Percentiles rank a stretch among this genome's conserved stretches.
Evolutionary conservation across 2,329 filamentous ascomycete species (phyloP).

Genomic region (Talaromyces sp.): DNA sequence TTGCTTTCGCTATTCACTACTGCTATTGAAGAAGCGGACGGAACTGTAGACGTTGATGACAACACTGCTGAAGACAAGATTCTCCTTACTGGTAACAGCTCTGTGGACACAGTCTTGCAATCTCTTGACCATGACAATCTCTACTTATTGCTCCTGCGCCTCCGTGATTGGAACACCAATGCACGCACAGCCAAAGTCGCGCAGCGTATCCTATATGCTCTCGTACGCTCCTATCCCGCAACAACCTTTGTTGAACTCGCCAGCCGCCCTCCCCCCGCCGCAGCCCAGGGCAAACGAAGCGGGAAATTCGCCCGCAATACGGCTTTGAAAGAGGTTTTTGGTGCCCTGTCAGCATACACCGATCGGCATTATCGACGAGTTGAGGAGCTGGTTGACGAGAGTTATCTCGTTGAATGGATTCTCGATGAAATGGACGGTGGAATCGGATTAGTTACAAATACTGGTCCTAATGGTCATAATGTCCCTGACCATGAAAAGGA

Average conservation of each 20-base stretch:
- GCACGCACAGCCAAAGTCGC: constrained; percentile 79
- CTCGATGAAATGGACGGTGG: constrained; percentile 83
- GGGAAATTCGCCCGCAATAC: constrained; percentile 34
- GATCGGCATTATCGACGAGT: constrained; percentile 87
- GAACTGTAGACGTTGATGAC: constrained; percentile 33
- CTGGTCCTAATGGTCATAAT: constrained; percentile 16
- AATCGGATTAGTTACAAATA: constrained; percentile 36
- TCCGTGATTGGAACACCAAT: constrained; percentile 98
- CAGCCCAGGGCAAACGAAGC: constrained; percentile 9
- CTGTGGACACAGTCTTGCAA: constrained; percentile 79
- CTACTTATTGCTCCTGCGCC: constrained; percentile 71
- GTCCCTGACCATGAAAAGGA: constrained; percentile 29
- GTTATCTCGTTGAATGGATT: constrained; percentile 90
- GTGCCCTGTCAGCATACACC: constrained; percentile 84
- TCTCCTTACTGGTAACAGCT: constrained; percentile 42
- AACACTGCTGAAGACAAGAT: constrained; percentile 18
- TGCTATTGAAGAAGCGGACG: constrained; percentile 71
- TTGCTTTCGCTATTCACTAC: constrained; percentile 78
- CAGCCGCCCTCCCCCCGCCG: constrained; percentile 16
- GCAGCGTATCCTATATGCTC: constrained; percentile 74
- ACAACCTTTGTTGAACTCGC: constrained; percentile 69
- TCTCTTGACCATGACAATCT: constrained; percentile 79
- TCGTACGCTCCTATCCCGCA: constrained; percentile 78
- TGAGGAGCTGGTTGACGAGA: constrained; percentile 89
- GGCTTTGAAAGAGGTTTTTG: constrained; percentile 76